Conservation (phyloP, 164 flowering plant genomes). For the Nymphaea colorata region DNA sequence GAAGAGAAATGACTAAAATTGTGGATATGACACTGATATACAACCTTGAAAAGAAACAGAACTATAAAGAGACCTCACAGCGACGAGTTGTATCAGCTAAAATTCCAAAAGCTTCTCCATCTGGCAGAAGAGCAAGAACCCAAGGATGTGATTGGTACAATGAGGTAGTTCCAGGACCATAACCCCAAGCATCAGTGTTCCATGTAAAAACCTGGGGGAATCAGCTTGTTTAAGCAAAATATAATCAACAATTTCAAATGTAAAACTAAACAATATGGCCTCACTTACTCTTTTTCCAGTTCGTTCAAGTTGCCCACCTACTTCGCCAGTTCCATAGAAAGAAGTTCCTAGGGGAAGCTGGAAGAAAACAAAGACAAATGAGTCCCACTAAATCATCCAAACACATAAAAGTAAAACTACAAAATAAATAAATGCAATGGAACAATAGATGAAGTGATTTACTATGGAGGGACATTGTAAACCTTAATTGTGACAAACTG, state of each 20-base stretch:
- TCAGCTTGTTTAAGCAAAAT: not conserved
- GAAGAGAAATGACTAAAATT: no score
- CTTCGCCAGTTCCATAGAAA: slow-evolving; percentile 5
- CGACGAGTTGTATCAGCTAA: not conserved
- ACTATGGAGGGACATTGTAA: slow-evolving; percentile 2
- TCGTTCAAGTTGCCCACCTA: slow-evolving; percentile 1
- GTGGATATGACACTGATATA: not conserved
- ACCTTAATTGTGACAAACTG: slow-evolving; percentile 76
- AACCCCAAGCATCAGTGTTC: slow-evolving; percentile 4
- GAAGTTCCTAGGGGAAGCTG: slow-evolving; percentile 3
- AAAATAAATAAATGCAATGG: not conserved
- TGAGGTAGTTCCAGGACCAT: slow-evolving; percentile 1
- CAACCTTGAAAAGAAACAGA: not conserved
- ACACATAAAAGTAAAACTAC: not conserved
- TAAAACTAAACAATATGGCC: not conserved
- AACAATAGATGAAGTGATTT: not conserved
- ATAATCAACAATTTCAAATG: not conserved
- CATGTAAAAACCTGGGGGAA: slow-evolving; percentile 1
- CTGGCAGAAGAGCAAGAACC: slow-evolving; percentile 2
- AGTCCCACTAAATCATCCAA: not conserved
- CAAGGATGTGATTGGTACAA: slow-evolving; percentile 5
- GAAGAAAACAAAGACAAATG: not conserved
- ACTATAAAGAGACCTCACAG: slow-evolving; percentile 1
- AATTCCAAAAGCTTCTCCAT: slow-evolving; percentile 3
- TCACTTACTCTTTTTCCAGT: slow-evolving; percentile 4